These are phyloP conservation scores for Aspergillus tanneri DNA, from an alignment of 2,329 filamentous ascomycete genomes.

Conservation along the genomic window DNA sequence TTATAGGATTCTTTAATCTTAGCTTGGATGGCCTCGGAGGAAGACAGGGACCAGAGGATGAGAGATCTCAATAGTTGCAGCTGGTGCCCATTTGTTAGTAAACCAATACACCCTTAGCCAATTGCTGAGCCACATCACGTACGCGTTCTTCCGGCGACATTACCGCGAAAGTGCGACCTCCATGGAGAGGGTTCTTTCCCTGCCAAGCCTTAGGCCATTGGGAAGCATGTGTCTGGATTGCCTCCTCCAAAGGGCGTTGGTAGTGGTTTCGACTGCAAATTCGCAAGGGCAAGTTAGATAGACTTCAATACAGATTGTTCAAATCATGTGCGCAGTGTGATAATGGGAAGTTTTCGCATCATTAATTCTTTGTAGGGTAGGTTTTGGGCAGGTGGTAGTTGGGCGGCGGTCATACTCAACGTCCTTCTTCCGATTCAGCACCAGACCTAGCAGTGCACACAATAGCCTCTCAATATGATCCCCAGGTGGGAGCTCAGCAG, in stretches of 20 bases:
- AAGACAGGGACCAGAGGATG: conserved; percentile 83
- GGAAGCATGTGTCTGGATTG: conserved; percentile 75
- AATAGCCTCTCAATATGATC: conserved; percentile 84
- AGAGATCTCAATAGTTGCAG: conserved; percentile 79
- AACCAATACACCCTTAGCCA: neutral
- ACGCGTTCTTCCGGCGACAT: conserved; percentile 83
- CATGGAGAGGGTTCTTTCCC: conserved; percentile 76
- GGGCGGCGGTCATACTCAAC: conserved; percentile 73
- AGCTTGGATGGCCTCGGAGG: conserved; percentile 76
- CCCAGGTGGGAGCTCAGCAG: conserved; percentile 74
- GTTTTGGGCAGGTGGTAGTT: conserved; percentile 7
- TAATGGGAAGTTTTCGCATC: neutral
- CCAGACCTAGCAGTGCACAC: conserved; percentile 81
- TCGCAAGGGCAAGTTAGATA: conserved; percentile 31
- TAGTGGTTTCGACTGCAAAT: conserved; percentile 79
- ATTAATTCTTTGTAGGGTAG: neutral
- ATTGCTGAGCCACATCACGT: conserved; percentile 34
- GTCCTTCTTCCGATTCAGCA: conserved; percentile 96
- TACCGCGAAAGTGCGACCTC: conserved; percentile 74
- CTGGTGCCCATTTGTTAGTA: conserved; percentile 48
- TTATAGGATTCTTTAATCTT: conserved; percentile 89
- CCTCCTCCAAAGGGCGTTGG: conserved; percentile 88
- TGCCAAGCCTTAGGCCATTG: conserved; percentile 90
- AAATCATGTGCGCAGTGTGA: neutral
- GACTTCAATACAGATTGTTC: conserved; percentile 8